Percentiles rank a stretch among this genome's conserved stretches.
phyloP scores from a whole-genome alignment of 768 basidiomycete species.

The Phlebiopsis flavidoalba region DNA sequence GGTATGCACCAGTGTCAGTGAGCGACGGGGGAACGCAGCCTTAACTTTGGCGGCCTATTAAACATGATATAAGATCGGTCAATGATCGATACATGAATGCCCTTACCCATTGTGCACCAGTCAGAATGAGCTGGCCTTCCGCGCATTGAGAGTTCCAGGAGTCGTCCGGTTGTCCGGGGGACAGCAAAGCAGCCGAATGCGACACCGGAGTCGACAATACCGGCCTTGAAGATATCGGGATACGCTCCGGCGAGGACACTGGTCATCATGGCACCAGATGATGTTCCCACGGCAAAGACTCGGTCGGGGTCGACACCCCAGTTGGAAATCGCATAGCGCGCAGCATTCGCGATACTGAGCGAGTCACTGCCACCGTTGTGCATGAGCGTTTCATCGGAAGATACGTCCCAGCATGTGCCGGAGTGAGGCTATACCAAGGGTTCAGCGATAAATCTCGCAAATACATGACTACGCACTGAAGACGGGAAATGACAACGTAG shows the following conservation, averaged over 20 bases:
- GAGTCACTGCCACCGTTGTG: constrained; percentile 55
- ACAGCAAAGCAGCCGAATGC: constrained; percentile 51
- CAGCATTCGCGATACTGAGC: constrained; percentile 41
- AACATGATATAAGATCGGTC: neutral
- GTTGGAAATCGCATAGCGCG: constrained; percentile 43
- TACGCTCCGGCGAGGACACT: constrained; percentile 49
- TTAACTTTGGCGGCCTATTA: constrained; percentile 15
- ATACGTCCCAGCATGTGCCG: constrained; percentile 50
- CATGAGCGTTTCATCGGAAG: constrained; percentile 43
- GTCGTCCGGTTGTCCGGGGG: constrained; percentile 21
- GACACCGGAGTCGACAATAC: constrained; percentile 46
- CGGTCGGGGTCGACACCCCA: constrained; percentile 39
- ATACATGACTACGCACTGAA: constrained; percentile 29
- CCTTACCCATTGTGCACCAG: constrained; percentile 41
- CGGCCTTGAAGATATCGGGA: constrained; percentile 49
- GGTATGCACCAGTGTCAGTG: constrained; percentile 45
- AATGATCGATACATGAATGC: neutral
- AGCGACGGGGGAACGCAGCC: constrained; percentile 48
- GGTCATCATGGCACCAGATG: constrained; percentile 59
- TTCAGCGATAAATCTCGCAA: neutral
- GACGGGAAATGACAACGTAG: constrained; percentile 43
- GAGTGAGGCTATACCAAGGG: neutral
- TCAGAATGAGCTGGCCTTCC: constrained; percentile 36
- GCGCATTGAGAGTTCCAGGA: constrained; percentile 47
- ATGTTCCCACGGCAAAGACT: constrained; percentile 47